A percentile compares a stretch with the other conserved stretches of the same genome.
Conservation (phyloP, 768 basidiomycete genomes). For the Suillus ampliporus region DNA sequence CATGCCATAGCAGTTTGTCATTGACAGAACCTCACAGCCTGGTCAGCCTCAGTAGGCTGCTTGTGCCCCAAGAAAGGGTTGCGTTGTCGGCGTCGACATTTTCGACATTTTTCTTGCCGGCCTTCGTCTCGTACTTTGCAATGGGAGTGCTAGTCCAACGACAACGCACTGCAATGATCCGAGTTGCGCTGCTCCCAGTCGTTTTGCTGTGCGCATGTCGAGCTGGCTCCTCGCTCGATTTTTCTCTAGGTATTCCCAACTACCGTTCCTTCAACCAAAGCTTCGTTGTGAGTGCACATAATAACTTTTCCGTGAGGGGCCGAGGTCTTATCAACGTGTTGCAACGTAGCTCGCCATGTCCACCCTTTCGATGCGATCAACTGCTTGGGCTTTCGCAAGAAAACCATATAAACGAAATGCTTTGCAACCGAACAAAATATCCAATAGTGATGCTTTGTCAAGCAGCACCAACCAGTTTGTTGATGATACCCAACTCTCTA, state of each 20-base stretch:
- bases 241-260: slow-evolving; percentile 23
- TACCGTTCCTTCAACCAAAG: slow-evolving; percentile 27
- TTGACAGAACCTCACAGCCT: slow-evolving; percentile 4
- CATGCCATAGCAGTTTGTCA: neutral
- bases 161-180: slow-evolving; percentile 45
- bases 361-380: slow-evolving; percentile 28
- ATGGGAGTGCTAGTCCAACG: slow-evolving; percentile 59
- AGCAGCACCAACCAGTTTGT: neutral
- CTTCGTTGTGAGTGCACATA: slow-evolving; percentile 23
- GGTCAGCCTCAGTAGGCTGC: neutral
- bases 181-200: slow-evolving; percentile 54
- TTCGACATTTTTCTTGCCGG: slow-evolving; percentile 45
- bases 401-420: slow-evolving; percentile 11
- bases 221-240: slow-evolving; percentile 36
- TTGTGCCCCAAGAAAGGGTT: slow-evolving; percentile 10
- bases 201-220: slow-evolving; percentile 51
- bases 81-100: slow-evolving; percentile 34
- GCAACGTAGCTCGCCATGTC: slow-evolving; percentile 31
- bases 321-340: slow-evolving; percentile 7
- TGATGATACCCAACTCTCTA: neutral
- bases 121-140: slow-evolving; percentile 51
- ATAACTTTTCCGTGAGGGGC: neutral
- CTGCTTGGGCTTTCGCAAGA: slow-evolving; percentile 25
- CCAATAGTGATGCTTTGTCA: neutral
- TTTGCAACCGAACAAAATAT: neutral